Evolutionary conservation across 129 eudicot genomes (phyloP), one percentile per base, ranked within the genome.

Genomic region (Smallanthus sonchifolius): DNA sequence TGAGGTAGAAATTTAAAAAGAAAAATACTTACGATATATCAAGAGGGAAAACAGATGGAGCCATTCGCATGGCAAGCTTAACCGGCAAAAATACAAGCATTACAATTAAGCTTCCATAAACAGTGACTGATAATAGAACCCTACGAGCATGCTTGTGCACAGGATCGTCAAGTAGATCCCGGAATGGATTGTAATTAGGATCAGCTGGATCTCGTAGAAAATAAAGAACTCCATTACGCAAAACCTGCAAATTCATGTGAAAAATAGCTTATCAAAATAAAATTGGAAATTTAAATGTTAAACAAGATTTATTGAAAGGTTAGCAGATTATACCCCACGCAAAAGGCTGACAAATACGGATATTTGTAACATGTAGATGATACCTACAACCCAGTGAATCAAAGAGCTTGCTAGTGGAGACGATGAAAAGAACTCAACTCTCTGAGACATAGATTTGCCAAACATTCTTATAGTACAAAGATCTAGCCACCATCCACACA

Each of bases 401-500:
- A 92, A 84, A 3, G 96, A 92, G 85, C 98, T 92, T 54, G 96
- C 98, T 54, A 92, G 80, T 17, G 98, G 98, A 43, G 98, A 89
- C 37, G 81, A 83, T 42, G 96, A 85, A 77, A 92, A 92, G 78
- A 92, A 92, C 34, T 92, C 95, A 66, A 89, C 88, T 70, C 98
- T 84, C 49, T 92, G 92, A 20, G 87, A 76, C 77, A 92, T 83
- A 5, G 98, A 77, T 79, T 87, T 92, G 79, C 98, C 98, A 74
- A 92, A 92, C 96, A 92, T 89, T 78, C 88, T 87, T 69, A 92
- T 80, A 38, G 98, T 92, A 74, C 98, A 92, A 47, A 92, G 72
- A 83, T 92, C 98, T 75, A 92, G 83, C 98, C 98, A 92, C 98
- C 98, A 92, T 45, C 98, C 98, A 60, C 98, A 92, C 98, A 92